Evolutionary conservation across 78 protist species (phyloP).

Genomic region (Dictyostelium purpureum): DNA sequence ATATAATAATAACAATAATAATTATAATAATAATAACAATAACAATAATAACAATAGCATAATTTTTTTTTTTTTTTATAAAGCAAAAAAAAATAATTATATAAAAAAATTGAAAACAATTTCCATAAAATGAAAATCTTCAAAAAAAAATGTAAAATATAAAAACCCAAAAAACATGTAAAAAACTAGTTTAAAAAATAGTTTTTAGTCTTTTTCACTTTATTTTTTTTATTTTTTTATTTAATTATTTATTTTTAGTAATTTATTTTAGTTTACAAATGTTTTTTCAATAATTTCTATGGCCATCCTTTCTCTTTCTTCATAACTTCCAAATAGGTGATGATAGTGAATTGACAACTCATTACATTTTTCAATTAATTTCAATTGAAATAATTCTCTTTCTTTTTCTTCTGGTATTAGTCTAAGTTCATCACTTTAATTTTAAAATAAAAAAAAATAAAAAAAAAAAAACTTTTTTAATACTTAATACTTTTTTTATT

Average conservation of each 20-base stretch:
- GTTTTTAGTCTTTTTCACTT: not conserved
- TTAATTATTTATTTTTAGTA: not conserved
- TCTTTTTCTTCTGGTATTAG: conserved; percentile 8
- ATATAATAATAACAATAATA: too few relatives aligned
- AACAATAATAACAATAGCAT: not conserved
- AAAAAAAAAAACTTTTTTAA: not conserved
- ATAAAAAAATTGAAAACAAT: not conserved
- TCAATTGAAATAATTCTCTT: conserved; percentile 7
- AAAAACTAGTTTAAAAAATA: too few relatives aligned
- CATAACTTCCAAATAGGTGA: not conserved
- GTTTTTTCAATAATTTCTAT: not conserved
- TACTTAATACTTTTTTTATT: not conserved
- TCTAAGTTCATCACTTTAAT: conserved; percentile 12
- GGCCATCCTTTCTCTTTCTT: not conserved
- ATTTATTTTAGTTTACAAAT: not conserved
- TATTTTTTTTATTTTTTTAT: not conserved
- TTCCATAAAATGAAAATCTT: not conserved
- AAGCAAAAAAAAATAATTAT: not conserved
- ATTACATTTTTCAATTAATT: not conserved
- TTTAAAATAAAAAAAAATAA: too few relatives aligned
- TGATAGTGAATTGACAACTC: not conserved
- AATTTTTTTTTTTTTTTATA: not conserved
- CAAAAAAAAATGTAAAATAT: not conserved
- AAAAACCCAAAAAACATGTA: not conserved
- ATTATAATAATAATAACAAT: not conserved